Base-by-base conservation (phyloP, 768 basidiomycete species). In the Mycena crocata region DNA sequence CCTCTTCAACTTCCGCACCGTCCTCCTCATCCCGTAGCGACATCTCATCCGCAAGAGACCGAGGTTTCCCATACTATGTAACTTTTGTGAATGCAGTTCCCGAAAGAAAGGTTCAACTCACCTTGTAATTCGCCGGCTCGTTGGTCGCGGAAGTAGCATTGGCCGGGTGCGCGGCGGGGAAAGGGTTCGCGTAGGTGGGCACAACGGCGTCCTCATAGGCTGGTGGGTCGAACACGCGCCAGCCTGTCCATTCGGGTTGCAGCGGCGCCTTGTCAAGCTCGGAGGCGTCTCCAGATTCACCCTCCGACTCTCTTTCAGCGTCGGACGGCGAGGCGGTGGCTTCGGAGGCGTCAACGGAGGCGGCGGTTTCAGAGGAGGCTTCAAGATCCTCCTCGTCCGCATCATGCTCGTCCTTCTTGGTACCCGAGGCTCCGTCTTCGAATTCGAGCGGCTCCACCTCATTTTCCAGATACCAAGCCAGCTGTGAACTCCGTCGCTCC, bases 171-270 rank as follows among this genome's bases (percentile, higher is more conserved):
- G 61, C 49, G 10, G 14, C 26, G 39, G 63, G 64, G 31, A 49
- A 51, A 21, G 68, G 68, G 14, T 49, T 14, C 28, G 57, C 44
- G 2, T 35, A 21, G 12, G 40, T 63, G 24, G 64, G 14, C 17
- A 2, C 5, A 26, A 66, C n/a, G 5, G 46, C 26, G 60, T 70
- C 68, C 31, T 70, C 68, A 64, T 54, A 70, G 14, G 34, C 10
- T 14, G 64, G 68, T 9, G 60, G 60, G 23, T 66, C 50, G 61
- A 66, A 70, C 3, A 89, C 83, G 9, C 75, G 72, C 67, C 89
- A 75, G 37, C 81, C 81, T 61, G 83, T 75, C 60, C 90, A 76
- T 15, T 59, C 57, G n/a, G 19, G n/a, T 28, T 35, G 32, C n/a
- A 31, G 31, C 35, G 13, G 23, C 45, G 3, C 90, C 62, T 19